These are phyloP conservation scores for Hymenoscyphus fructigenus DNA, from an alignment of 2,329 filamentous ascomycete genomes.

Conservation along the genomic window DNA sequence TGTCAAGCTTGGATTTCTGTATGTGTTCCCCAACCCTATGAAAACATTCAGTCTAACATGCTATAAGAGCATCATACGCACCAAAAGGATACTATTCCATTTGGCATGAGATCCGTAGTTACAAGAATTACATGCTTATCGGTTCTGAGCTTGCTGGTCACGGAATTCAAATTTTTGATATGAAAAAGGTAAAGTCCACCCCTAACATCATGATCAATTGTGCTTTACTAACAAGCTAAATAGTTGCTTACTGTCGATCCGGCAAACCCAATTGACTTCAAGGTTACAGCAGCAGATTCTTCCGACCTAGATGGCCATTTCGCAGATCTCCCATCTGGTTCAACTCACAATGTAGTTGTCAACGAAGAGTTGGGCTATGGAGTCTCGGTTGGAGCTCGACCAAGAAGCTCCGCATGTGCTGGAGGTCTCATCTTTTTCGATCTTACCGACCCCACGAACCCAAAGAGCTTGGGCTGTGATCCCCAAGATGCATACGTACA, in stretches of 20 bases:
- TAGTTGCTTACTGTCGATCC: slow-evolving; percentile 49
- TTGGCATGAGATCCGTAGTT: slow-evolving; percentile 41
- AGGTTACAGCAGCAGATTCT: slow-evolving; percentile 21
- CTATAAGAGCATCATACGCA: slow-evolving; percentile 17
- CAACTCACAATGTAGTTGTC: slow-evolving; percentile 34
- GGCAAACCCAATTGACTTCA: slow-evolving; percentile 39
- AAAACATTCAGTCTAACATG: background rate
- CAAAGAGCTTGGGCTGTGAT: slow-evolving; percentile 47
- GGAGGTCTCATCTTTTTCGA: slow-evolving; percentile 51
- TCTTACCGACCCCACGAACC: slow-evolving; percentile 46
- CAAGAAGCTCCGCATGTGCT: slow-evolving; percentile 39
- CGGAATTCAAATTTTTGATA: slow-evolving; percentile 55
- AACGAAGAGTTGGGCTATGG: slow-evolving; percentile 13
- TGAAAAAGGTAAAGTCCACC: slow-evolving; percentile 39
- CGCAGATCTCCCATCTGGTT: slow-evolving; percentile 9
- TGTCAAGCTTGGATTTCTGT: slow-evolving; percentile 47
- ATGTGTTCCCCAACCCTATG: slow-evolving; percentile 38
- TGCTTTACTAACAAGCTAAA: background rate
- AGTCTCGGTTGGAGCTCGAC: slow-evolving; percentile 37
- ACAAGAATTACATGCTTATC: slow-evolving; percentile 41
- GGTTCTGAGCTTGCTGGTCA: slow-evolving; percentile 45
- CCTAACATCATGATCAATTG: background rate
- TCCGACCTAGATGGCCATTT: slow-evolving; percentile 9
- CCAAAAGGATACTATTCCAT: slow-evolving; percentile 23
- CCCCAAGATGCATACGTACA: slow-evolving; percentile 42